Evolutionary conservation across 2,329 filamentous ascomycete genomes (phyloP), one percentile per base, ranked within the genome.

Genomic region (Domatiomyces globalis): DNA sequence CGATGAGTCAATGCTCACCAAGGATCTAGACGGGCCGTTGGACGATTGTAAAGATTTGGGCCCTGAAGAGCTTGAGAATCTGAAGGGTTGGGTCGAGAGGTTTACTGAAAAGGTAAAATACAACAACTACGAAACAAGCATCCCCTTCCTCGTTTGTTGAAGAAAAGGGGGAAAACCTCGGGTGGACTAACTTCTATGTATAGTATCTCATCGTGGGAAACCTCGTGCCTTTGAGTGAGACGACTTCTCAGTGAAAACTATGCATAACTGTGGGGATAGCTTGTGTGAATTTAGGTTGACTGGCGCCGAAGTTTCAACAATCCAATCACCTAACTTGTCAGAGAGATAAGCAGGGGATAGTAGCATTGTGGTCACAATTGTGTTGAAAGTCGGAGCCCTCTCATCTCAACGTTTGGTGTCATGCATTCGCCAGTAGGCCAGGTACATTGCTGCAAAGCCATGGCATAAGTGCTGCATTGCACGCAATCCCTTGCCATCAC

Each of bases 1-100:
- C 67, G 92, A 95, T 65, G 80, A 86, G 73, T 85, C 89, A 5
- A 94, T 96, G 88, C 71, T 96, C 70, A 96, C 92, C 17, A 81
- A 90, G 73, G 85, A 95, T 67, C 71, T 96, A 51, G 80, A 92
- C 52, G 90, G 80, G 0, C 87, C 87, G 45, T 71, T 95, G 56
- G 88, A 95, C 65, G 79, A 75, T 49, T 73, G 95, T 44, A 75
- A 79, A 49, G 86, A 83, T 52, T 68, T 96, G 54, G 80, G 79
- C 5, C 67, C 66, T 1, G 87, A 90, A 53, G 83, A 94, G 73
- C 71, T 85, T 69, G 89, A 94, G 66, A 85, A 88, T 48, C 71
- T 95, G 67, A 75, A 77, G 61, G 87, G 86, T 1, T 98, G 92
- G 92, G 89, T 95, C 73, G 87, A 94, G 71, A 77, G 88, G 58